These are phyloP conservation scores for Neurospora pannonica DNA, from an alignment of 495 filamentous ascomycete genomes.

Conservation along the genomic window DNA sequence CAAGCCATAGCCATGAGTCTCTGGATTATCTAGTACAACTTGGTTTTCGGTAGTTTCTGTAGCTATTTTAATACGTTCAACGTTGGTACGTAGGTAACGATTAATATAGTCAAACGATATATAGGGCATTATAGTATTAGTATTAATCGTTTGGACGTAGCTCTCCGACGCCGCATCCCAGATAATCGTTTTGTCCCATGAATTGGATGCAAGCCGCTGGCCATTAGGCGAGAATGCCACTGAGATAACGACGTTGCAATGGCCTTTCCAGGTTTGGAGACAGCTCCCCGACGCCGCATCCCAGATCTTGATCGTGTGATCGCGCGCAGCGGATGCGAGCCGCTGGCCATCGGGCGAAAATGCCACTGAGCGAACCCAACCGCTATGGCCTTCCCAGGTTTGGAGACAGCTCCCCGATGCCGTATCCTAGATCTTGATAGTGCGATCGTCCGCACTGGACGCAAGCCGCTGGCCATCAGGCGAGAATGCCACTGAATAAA, in stretches of 20 bases:
- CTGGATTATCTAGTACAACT: too few species aligned
- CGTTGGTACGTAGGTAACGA: neutral
- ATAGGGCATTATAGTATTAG: neutral
- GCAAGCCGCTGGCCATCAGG: conserved; percentile 1
- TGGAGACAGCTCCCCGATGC: conserved; percentile 1
- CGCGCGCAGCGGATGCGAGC: conserved; percentile 78
- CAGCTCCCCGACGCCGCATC: too few species aligned
- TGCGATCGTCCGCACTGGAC: neutral
- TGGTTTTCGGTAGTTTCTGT: too few species aligned
- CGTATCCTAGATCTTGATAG: conserved; percentile 4
- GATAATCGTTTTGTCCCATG: too few species aligned
- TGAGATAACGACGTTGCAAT: too few species aligned
- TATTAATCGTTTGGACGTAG: neutral
- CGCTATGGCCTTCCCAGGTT: conserved; percentile 4
- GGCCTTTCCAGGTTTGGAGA: too few species aligned
- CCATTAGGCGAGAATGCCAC: too few species aligned
- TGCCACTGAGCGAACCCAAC: conserved; percentile 1
- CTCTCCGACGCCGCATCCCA: conserved; percentile 1
- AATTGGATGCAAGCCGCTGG: too few species aligned
- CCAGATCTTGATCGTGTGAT: too few species aligned
- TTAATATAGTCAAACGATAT: neutral
- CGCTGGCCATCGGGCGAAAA: conserved; percentile 37
- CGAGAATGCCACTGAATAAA: too few species aligned
- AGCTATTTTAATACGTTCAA: conserved; percentile 1
- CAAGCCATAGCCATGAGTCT: neutral